Evolutionary conservation across 2,329 filamentous ascomycete species (phyloP).

Genomic region (Clonostachys sp.): DNA sequence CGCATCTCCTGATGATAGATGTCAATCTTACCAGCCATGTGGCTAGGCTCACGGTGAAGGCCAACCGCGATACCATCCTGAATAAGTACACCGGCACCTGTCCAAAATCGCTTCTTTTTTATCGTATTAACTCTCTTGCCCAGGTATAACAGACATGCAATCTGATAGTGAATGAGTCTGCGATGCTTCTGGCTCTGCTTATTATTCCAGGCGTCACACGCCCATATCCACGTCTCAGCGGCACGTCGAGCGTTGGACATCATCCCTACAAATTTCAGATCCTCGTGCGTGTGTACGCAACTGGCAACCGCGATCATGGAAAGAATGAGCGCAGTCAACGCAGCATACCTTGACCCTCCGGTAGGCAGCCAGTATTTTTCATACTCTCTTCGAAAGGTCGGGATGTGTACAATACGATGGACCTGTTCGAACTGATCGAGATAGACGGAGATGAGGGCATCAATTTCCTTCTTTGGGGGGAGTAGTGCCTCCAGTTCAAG

Average conservation of each 20-base stretch:
- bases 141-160: constrained; percentile 54
- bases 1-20: constrained; percentile 60
- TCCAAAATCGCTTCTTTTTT: constrained; percentile 63
- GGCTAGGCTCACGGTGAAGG: constrained; percentile 54
- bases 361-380: constrained; percentile 47
- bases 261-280: constrained; percentile 51
- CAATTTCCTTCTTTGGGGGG: constrained; percentile 40
- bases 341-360: constrained; percentile 36
- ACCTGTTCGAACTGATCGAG: constrained; percentile 52
- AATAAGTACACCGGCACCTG: constrained; percentile 48
- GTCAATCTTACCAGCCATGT: constrained; percentile 48
- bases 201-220: constrained; percentile 48
- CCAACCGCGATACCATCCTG: constrained; percentile 55
- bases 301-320: constrained; percentile 56
- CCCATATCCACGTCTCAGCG: constrained; percentile 52
- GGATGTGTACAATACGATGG: constrained; percentile 54
- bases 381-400: constrained; percentile 53
- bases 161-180: constrained; percentile 55
- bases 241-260: constrained; percentile 51
- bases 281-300: constrained; percentile 47
- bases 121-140: constrained; percentile 58
- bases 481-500: constrained; percentile 43
- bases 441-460: constrained; percentile 44
- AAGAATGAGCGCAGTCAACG: constrained; percentile 54
- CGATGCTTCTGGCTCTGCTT: constrained; percentile 58